Base-by-base conservation (phyloP, 2,329 filamentous ascomycete genomes). In the Rhynchosporium secalis region DNA sequence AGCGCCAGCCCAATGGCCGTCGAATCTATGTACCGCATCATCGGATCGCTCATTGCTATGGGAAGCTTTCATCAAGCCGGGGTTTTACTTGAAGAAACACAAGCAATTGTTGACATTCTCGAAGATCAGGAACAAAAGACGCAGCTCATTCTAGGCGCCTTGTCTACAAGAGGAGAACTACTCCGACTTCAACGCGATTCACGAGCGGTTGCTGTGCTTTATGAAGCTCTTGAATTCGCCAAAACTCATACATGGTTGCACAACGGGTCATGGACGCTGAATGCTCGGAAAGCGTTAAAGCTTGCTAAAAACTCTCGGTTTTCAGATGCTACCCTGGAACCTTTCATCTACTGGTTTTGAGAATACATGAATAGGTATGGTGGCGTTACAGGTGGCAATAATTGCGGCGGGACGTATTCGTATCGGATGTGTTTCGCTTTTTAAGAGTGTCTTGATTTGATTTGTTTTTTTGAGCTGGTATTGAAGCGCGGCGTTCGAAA, bases 331-430 rank as follows among this genome's bases (percentile, higher is more conserved):
- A 28, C 43, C 15, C 47, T 48, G 45, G 45, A 48, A 15, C 56
- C 56, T 3, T 58, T 58, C n/a, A 58, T 47, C 40, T 58, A 36
- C 31, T 58, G 56, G 56, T 48, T 58, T n/a, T 58, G 45, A 58
- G 3, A 6, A 10, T 10, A 36, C 9, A 10, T 20, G 20, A 20
- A 20, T n/a, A 46, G 43, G 12, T 1, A 29, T 20, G 33, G 20
- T 28, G 51, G 51, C 33, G 51, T 54, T 54, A n/a, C 26, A 3
- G 51, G n/a, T 41, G n/a, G 8, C 20, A 12, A 36, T 9, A 3
- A 10, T 28, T 6, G 12, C 12, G 29, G 36, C 28, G 20, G 20
- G 51, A 4, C 38, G 20, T 12, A 54, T 28, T 10, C 38, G 20
- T 40, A n/a, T 40, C 13, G 9, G 2, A 41, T 28, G 26, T 26